phyloP scores from a whole-genome alignment of 2,329 filamentous ascomycete genomes.

The Helotiales sp. region DNA sequence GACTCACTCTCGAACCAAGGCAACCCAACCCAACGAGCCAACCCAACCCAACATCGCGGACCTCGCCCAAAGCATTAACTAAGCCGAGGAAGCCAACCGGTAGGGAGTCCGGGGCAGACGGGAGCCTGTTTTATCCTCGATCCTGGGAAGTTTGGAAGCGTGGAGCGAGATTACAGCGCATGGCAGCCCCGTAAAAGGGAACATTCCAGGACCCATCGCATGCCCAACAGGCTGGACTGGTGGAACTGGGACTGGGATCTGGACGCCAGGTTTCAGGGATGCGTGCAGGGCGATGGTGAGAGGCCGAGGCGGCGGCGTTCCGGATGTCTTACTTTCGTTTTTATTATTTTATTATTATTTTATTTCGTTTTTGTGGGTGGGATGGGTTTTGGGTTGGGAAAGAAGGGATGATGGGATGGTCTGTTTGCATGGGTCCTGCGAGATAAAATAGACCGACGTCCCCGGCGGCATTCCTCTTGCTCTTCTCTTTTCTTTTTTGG shows the following conservation, averaged over 20 bases:
- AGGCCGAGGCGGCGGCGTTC: slow-evolving; percentile 10
- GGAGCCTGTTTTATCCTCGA: background rate
- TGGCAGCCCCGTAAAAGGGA: slow-evolving; percentile 3
- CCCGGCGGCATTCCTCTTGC: background rate
- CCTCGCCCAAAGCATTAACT: slow-evolving; percentile 4
- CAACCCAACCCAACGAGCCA: background rate
- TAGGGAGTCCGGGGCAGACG: slow-evolving; percentile 13
- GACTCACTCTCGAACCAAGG: slow-evolving; percentile 9
- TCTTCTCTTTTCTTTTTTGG: slow-evolving; percentile 2
- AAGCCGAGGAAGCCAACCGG: slow-evolving; percentile 10
- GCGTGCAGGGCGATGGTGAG: background rate
- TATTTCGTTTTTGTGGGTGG: slow-evolving; percentile 13
- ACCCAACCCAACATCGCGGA: background rate
- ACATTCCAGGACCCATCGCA: background rate
- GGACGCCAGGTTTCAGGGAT: background rate
- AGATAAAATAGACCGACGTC: slow-evolving; percentile 3
- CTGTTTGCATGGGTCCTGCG: slow-evolving; percentile 5
- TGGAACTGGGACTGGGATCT: slow-evolving; percentile 1
- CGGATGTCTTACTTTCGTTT: slow-evolving; percentile 12
- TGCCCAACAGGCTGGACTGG: slow-evolving; percentile 5
- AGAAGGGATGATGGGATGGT: slow-evolving; percentile 10
- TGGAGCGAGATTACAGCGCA: slow-evolving; percentile 5
- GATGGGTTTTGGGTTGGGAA: background rate
- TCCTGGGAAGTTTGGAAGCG: background rate
- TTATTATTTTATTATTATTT: slow-evolving; percentile 5